A percentile compares a stretch with the other conserved stretches of the same genome.
Conservation (phyloP, 108 stramenopile species). For the Asterionellopsis glacialis region DNA sequence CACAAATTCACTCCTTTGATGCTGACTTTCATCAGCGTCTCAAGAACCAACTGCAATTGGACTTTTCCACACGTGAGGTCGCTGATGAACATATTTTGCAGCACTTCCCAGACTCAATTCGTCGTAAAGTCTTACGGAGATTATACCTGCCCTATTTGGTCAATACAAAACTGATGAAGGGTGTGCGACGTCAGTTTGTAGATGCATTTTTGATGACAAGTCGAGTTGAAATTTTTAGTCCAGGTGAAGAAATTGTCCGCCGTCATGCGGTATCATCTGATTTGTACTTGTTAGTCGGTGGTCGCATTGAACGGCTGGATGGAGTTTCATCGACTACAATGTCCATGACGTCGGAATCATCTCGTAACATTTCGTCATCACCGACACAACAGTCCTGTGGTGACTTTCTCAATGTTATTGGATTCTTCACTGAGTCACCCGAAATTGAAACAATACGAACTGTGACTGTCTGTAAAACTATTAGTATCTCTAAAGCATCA, state of each 20-base stretch:
- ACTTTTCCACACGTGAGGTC: slow-evolving; percentile 44
- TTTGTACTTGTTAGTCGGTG: slow-evolving; percentile 45
- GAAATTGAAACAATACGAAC: slow-evolving; percentile 32
- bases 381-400: slow-evolving; percentile 6
- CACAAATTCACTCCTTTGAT: slow-evolving; percentile 39
- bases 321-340: background rate
- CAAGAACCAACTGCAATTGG: slow-evolving; percentile 31
- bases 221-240: slow-evolving; percentile 47
- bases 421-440: slow-evolving; percentile 50
- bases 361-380: background rate
- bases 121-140: slow-evolving; percentile 40
- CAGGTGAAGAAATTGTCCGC: slow-evolving; percentile 48
- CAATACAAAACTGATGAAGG: slow-evolving; percentile 35
- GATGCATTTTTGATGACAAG: slow-evolving; percentile 49
- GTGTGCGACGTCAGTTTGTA: slow-evolving; percentile 43
- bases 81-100: slow-evolving; percentile 43
- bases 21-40: slow-evolving; percentile 17
- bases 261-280: slow-evolving; percentile 40
- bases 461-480: slow-evolving; percentile 50
- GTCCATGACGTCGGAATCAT: background rate
- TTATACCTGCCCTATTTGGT: slow-evolving; percentile 31
- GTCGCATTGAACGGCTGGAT: slow-evolving; percentile 10
- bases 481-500: slow-evolving; percentile 32
- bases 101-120: slow-evolving; percentile 39
- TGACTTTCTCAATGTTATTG: slow-evolving; percentile 43